Base-by-base conservation (phyloP, 306 rosid genomes). In the Gynostemma pentaphyllum region DNA sequence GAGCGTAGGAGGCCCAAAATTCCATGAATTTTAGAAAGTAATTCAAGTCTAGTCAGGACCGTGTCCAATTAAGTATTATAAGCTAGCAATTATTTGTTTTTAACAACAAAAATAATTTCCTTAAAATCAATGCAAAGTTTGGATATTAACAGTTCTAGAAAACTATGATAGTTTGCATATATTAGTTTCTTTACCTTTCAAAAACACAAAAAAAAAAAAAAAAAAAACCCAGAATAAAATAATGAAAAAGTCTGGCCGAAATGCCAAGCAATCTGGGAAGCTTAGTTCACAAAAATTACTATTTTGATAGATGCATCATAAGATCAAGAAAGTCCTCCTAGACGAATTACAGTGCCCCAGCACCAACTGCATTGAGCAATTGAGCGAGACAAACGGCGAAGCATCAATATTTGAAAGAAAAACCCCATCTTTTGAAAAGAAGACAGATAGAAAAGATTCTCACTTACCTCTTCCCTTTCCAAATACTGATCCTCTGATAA, bases 401-500 rank as follows among this genome's bases (percentile, higher is more conserved):
- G 15, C 39, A 36, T 36, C n/a, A 28, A 10, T 57, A 57, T 57
- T 34, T 57, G 9, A 53, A 28, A 12, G 60, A 53, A 21, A 28
- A 53, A 32, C 30, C 7, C n/a, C 24, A 7, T 54, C 23, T 24
- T 60, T 24, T n/a, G 26, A 63, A 45, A 55, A 9, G 45, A 57
- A 19, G 44, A 67, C 21, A n/a, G 28, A 32, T 66, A 63, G 52
- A 37, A 64, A 15, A 62, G 32, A 62, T 66, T 77, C 66, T 47
- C 65, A 79, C 82, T 72, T 59, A 88, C 96, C 91, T 87, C 95
- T 74, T 55, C 85, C 75, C 86, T 85, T 80, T 87, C 97, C 82
- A 91, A 77, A 79, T 87, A 91, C 66, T 91, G 97, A 80, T 91
- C 96, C 71, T 87, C 95, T 37, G 95, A 88, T 68, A 91, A 75